Percentiles rank a stretch among this genome's conserved stretches.
These are phyloP conservation scores for Phytophthora aleatoria DNA, from an alignment of 352 stramenopile genomes.

Conservation along the genomic window DNA sequence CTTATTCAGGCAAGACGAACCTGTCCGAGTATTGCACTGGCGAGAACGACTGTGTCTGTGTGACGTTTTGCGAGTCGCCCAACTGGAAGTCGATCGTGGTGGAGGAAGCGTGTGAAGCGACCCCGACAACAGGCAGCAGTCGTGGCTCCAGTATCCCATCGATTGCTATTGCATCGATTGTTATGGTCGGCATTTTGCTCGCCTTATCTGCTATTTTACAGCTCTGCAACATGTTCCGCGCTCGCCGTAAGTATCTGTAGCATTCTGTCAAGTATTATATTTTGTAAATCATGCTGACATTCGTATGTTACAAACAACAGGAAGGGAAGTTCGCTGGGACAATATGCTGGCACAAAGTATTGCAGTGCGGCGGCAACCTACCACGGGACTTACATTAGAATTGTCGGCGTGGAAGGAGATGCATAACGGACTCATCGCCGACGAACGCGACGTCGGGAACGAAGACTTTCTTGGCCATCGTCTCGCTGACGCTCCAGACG, in stretches of 20 bases:
- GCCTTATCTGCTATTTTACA: constrained; percentile 36
- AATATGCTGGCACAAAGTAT: constrained; percentile 27
- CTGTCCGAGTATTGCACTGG: constrained; percentile 50
- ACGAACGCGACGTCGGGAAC: constrained; percentile 48
- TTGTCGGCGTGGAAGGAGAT: constrained; percentile 63
- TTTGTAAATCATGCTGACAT: constrained; percentile 6
- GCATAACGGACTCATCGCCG: constrained; percentile 51
- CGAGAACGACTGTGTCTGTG: constrained; percentile 50
- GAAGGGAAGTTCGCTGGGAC: constrained; percentile 27
- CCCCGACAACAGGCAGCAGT: not conserved
- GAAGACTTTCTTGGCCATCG: constrained; percentile 25
- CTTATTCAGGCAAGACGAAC: constrained; percentile 27
- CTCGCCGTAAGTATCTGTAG: constrained; percentile 30
- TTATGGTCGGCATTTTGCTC: constrained; percentile 37
- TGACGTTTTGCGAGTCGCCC: constrained; percentile 59
- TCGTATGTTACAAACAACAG: constrained; percentile 6
- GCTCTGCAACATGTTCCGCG: constrained; percentile 32
- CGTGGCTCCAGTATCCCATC: constrained; percentile 27
- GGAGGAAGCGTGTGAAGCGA: constrained; percentile 46
- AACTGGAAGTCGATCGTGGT: constrained; percentile 44
- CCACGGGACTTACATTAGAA: constrained; percentile 42
- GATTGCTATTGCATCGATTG: constrained; percentile 34
- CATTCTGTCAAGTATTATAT: not conserved
- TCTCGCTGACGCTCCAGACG: constrained; percentile 14
- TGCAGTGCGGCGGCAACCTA: constrained; percentile 22